Base-by-base conservation (phyloP, 139 green algal species). In the Diplosphaera chodatii region DNA sequence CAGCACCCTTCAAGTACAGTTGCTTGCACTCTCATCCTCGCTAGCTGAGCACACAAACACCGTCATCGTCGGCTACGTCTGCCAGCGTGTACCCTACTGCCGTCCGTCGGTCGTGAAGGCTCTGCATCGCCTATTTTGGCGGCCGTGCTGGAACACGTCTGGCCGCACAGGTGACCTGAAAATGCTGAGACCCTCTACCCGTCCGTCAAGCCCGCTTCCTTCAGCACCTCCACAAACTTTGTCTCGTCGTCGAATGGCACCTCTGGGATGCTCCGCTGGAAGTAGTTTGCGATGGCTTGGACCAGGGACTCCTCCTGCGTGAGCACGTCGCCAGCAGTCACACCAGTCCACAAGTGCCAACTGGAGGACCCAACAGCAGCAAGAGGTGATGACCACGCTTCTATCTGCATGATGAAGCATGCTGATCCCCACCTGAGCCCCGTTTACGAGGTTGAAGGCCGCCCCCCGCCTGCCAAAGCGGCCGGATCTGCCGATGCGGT, bases 381-480 rank as follows among this genome's bases (percentile, higher is more conserved):
- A n/a, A n/a, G n/a, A n/a, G n/a, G n/a, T n/a, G n/a, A n/a, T n/a
- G n/a, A n/a, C n/a, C n/a, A n/a, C n/a, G n/a, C n/a, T n/a, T n/a
- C n/a, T n/a, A n/a, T n/a, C n/a, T n/a, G n/a, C n/a, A n/a, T n/a
- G n/a, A n/a, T n/a, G n/a, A n/a, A n/a, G n/a, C n/a, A n/a, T n/a
- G n/a, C n/a, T 63, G 48, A 10, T 48, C 2, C 75, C 55, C 65
- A 88, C 85, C 76, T 78, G 25, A 25, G 63, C 34, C 0, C 82
- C 82, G 15, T 66, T 77, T 8, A 94, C 81, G 28, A 97, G 86
- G 84, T 98, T 98, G 84, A 98, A 98, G 20, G 93, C 93, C n/a
- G 84, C 90, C 21, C 92, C 95, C 84, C 97, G 98, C 37, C 91
- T 84, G 1, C 95, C 95, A 83, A 99, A 99, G 6, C 95, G 83